A percentile compares a stretch with the other conserved stretches of the same genome.
These are phyloP conservation scores for Thraustochytrium striatum DNA, from an alignment of 352 stramenopile genomes.

Conservation along the genomic window DNA sequence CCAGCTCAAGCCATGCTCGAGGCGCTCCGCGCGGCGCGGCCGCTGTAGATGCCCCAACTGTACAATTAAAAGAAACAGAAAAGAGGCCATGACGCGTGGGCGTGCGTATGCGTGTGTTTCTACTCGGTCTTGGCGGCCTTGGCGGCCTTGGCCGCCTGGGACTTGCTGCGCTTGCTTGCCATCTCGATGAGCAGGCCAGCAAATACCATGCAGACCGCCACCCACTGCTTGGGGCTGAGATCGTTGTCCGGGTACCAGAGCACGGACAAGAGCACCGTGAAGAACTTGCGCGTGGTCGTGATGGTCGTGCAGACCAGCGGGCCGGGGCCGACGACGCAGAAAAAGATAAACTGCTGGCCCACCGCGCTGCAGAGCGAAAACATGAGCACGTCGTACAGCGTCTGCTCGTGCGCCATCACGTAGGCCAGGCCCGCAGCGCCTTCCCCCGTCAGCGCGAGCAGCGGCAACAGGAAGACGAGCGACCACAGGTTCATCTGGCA, in stretches of 20 bases:
- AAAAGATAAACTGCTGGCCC: slow-evolving; percentile 99
- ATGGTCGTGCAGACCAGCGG: slow-evolving; percentile 91
- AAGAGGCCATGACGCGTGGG: no score
- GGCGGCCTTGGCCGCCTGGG: no score
- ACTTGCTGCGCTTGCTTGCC: no score
- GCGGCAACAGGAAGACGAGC: slow-evolving; percentile 1
- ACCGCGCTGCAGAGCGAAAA: slow-evolving; percentile 91
- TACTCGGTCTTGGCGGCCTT: no score
- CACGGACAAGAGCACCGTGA: slow-evolving; percentile 96
- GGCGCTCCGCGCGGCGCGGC: no score
- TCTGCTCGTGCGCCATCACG: slow-evolving; percentile 63
- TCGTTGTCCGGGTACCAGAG: slow-evolving; percentile 54
- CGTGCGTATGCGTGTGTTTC: no score
- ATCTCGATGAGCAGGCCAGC: slow-evolving; percentile 57
- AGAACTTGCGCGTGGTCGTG: slow-evolving; percentile 99
- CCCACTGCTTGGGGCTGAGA: slow-evolving; percentile 59
- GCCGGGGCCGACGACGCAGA: slow-evolving; percentile 94
- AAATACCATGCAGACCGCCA: slow-evolving; percentile 77
- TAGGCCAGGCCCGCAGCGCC: slow-evolving; percentile 62
- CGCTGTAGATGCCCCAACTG: no score
- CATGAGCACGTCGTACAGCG: slow-evolving; percentile 67
- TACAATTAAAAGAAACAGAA: no score
- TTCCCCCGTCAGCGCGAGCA: slow-evolving; percentile 60
- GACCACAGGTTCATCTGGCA: slow-evolving; percentile 66
- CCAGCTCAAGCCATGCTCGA: no score